These are phyloP conservation scores for Neolentinus lepideus DNA, from an alignment of 1,284 basidiomycete species.

Conservation along the genomic window DNA sequence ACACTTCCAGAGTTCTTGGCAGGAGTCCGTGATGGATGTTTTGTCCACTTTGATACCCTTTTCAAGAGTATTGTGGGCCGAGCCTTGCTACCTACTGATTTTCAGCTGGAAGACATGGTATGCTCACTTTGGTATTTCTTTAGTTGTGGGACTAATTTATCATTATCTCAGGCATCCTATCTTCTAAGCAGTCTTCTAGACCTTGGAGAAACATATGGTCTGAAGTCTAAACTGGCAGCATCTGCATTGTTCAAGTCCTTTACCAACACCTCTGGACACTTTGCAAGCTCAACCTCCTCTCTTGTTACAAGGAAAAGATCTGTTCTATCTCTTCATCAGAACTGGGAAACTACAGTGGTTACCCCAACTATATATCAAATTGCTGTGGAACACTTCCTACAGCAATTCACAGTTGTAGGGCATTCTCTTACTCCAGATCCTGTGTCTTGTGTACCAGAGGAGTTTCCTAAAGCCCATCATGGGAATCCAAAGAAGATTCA, in stretches of 20 bases:
- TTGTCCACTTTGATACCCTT: neutral
- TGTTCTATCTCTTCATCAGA: neutral
- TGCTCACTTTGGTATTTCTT: neutral
- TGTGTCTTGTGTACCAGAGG: slow-evolving; percentile 6
- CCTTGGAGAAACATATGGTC: slow-evolving; percentile 30
- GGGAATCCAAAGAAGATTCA: slow-evolving; percentile 36
- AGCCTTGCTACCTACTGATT: neutral
- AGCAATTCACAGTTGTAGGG: slow-evolving; percentile 16
- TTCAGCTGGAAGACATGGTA: neutral
- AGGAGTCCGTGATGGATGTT: slow-evolving; percentile 6
- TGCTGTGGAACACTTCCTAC: slow-evolving; percentile 39
- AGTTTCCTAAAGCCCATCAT: slow-evolving; percentile 25
- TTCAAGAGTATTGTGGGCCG: neutral
- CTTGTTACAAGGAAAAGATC: too few relatives aligned
- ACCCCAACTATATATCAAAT: slow-evolving; percentile 41
- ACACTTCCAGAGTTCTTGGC: slow-evolving; percentile 31
- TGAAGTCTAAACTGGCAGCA: slow-evolving; percentile 32
- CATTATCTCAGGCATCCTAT: neutral
- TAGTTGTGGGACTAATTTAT: neutral
- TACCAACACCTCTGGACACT: slow-evolving; percentile 3
- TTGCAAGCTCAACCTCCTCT: slow-evolving; percentile 8
- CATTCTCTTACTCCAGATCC: slow-evolving; percentile 3
- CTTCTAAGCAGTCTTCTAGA: neutral
- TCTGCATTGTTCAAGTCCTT: slow-evolving; percentile 2
- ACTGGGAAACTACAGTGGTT: slow-evolving; percentile 30